Evolutionary conservation across 148 eudicot genomes (phyloP), one percentile per base, ranked within the genome.

Genomic region (Camellia granthamiana): DNA sequence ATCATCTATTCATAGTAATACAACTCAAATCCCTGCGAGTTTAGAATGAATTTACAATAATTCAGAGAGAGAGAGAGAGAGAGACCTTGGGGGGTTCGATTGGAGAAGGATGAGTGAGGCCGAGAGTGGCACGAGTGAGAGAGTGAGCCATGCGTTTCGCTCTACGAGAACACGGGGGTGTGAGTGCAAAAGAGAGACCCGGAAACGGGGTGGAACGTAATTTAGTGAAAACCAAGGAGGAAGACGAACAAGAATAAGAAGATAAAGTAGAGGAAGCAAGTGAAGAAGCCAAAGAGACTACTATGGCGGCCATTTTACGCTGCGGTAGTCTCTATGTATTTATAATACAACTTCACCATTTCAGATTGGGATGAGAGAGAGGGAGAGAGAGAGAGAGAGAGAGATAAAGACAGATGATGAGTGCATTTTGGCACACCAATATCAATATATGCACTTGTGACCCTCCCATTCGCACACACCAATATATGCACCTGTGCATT

Each of bases 31-130:
- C 23, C 64, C 52, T 49, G 52, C 7, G 52, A 49, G 7, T 49
- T 49, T 49, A 49, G 52, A 49, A 49, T 7, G 52, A 5, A 49
- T 4, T 30, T 30, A 30, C 38, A 30, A 30, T 30, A 30, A 49
- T 49, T 18, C 23, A 60, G 3, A 3, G 13, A 60, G 19, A 60
- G 12, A 9, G 12, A 60, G 64, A 64, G 69, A 55, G 38, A 69
- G 51, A 30, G 56, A 90, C 99, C 97, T 96, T 92, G 12, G 85
- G 87, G 51, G 88, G 84, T 11, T 90, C 91, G 62, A 88, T 77
- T 63, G 78, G 81, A 72, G 86, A 85, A 81, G 97, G 89, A 4
- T 77, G 82, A 84, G 99, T 93, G 88, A 95, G 97, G 47, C 99
- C 97, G 47, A 95, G 93, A 79, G 88, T 88, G 71, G 85, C 84